Conservation (phyloP, 805 yeast species). For the Metschnikowia koreensis region DNA sequence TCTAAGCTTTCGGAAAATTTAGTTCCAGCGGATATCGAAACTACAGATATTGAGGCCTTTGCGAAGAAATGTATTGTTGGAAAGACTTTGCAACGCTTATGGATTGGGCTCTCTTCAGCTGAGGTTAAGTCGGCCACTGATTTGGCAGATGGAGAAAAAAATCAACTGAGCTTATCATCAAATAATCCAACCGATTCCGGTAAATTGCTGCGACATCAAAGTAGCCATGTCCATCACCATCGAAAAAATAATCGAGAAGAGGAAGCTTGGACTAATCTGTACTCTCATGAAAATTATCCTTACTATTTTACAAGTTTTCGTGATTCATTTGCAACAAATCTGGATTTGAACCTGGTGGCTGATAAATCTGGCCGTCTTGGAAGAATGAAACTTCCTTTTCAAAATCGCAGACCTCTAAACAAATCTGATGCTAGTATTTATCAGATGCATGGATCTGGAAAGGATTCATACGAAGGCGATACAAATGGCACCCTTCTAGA, state of each 20-base stretch:
- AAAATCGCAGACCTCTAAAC: slow-evolving; percentile 18
- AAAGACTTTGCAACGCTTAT: slow-evolving; percentile 32
- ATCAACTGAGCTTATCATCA: background rate
- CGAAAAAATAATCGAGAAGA: slow-evolving; percentile 9
- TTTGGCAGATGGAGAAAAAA: background rate
- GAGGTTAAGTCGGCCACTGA: slow-evolving; percentile 1
- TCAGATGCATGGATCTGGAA: background rate
- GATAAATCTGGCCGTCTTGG: slow-evolving; percentile 34
- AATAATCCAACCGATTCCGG: background rate
- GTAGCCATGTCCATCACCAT: slow-evolving; percentile 7
- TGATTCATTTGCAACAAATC: slow-evolving; percentile 26
- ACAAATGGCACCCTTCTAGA: slow-evolving; percentile 6
- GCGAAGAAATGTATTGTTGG: slow-evolving; percentile 34
- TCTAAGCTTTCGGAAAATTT: slow-evolving; percentile 33
- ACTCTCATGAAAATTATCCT: background rate
- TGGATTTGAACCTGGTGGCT: slow-evolving; percentile 16
- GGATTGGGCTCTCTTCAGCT: slow-evolving; percentile 24
- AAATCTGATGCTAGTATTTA: background rate
- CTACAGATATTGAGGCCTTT: slow-evolving; percentile 37
- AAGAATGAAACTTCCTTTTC: slow-evolving; percentile 35
- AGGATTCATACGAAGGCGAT: background rate
- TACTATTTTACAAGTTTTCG: slow-evolving; percentile 36
- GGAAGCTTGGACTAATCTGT: background rate
- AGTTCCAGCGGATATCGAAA: slow-evolving; percentile 41
- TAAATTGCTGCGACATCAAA: background rate